Percentiles rank a stretch among this genome's conserved stretches.
Conservation (phyloP, 345 rosid species). For the Turnera subulata region DNA sequence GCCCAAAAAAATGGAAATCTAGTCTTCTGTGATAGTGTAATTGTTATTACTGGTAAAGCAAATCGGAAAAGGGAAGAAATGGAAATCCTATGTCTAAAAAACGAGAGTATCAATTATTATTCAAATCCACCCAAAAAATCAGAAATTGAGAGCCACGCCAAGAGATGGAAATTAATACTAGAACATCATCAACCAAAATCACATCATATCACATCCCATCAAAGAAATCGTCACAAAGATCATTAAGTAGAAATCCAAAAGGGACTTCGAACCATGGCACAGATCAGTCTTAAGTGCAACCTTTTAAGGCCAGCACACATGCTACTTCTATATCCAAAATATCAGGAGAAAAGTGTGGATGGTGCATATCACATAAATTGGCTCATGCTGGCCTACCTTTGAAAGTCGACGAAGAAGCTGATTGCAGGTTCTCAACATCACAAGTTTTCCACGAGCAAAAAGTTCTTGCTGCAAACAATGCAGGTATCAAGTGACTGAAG, state of each 20-base stretch:
- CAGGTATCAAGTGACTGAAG: constrained; percentile 5
- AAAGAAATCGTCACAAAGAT: background rate
- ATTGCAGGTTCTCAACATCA: constrained; percentile 98
- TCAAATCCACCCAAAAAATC: too few species aligned
- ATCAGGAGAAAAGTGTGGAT: background rate
- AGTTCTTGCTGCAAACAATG: constrained; percentile 72
- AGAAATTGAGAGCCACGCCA: background rate
- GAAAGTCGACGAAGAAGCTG: constrained; percentile 98
- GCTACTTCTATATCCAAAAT: background rate
- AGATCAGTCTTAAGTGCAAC: too few species aligned
- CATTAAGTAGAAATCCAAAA: too few species aligned
- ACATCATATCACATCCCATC: background rate
- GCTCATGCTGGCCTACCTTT: constrained; percentile 47
- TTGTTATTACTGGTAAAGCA: too few species aligned
- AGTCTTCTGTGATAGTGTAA: too few species aligned
- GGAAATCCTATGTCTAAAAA: too few species aligned
- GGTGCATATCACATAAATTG: constrained; percentile 2
- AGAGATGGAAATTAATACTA: too few species aligned
- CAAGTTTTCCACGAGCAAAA: constrained; percentile 98
- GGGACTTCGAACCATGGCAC: too few species aligned
- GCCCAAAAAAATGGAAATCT: too few species aligned
- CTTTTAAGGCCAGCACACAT: background rate
- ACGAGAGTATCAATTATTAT: too few species aligned
- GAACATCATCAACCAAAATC: too few species aligned
- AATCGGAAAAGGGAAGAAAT: too few species aligned